These are phyloP conservation scores for Calocybe gambosa DNA, from an alignment of 1,284 basidiomycete species.

Conservation along the genomic window DNA sequence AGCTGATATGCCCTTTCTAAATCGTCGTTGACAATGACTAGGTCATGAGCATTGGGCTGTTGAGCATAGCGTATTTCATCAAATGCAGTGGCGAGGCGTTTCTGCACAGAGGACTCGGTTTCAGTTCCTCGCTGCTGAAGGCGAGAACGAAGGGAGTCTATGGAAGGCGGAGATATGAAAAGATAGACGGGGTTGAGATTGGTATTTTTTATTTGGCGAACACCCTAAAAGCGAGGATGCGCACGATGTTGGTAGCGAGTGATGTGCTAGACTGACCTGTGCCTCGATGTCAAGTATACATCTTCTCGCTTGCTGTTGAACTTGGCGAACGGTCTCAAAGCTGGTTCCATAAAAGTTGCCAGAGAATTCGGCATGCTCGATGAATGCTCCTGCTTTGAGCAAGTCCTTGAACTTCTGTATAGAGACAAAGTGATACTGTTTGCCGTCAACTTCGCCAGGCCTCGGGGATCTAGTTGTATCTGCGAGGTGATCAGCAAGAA, in stretches of 20 bases:
- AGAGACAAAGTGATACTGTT: constrained; percentile 71
- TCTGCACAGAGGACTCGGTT: constrained; percentile 64
- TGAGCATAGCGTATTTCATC: constrained; percentile 86
- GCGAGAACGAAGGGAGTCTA: constrained; percentile 61
- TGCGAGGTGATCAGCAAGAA: constrained; percentile 27
- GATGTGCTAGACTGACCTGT: constrained; percentile 53
- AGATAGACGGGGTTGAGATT: constrained; percentile 83
- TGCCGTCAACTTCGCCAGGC: constrained; percentile 79
- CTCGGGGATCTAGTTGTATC: constrained; percentile 91
- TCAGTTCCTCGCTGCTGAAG: constrained; percentile 85
- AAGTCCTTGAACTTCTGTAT: constrained; percentile 58
- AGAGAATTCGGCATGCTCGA: constrained; percentile 83
- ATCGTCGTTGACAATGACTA: constrained; percentile 91
- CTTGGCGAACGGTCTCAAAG: constrained; percentile 57
- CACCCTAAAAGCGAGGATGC: constrained; percentile 54
- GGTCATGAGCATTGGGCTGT: constrained; percentile 69
- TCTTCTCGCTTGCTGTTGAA: constrained; percentile 56
- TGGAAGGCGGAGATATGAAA: constrained; percentile 88
- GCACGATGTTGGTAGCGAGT: background rate
- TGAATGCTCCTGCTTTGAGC: constrained; percentile 58
- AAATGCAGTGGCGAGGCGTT: constrained; percentile 76
- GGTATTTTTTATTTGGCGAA: constrained; percentile 80
- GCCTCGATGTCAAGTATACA: constrained; percentile 98
- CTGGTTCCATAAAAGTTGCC: constrained; percentile 94
- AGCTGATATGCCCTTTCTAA: constrained; percentile 76